Evolutionary conservation across 1,139 yeast species (phyloP).

Genomic region (Lodderomyces metapsilosis): DNA sequence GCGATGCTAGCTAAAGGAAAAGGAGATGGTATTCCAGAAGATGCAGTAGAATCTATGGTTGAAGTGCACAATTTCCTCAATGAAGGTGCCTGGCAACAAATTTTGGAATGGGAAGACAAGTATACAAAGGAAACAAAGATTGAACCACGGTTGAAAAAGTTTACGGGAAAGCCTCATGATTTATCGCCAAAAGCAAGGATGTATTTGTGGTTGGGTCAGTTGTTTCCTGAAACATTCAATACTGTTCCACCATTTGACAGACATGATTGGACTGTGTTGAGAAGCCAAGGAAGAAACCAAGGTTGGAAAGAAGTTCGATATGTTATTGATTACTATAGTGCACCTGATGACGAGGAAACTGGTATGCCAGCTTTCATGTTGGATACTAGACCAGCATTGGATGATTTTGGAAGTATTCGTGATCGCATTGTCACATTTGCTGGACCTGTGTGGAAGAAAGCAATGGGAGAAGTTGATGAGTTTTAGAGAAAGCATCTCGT

Average conservation of each 20-base stretch:
- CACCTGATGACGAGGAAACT: conserved; percentile 85
- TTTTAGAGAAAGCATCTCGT: not conserved
- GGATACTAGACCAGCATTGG: conserved; percentile 95
- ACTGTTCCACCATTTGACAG: conserved; percentile 92
- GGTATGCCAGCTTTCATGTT: conserved; percentile 89
- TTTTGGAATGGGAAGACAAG: conserved; percentile 80
- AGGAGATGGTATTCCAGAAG: conserved; percentile 83
- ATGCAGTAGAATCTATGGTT: conserved; percentile 96
- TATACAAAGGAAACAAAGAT: conserved; percentile 50
- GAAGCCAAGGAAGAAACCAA: conserved; percentile 51
- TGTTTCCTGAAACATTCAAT: conserved; percentile 73
- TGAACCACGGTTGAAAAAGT: conserved; percentile 76
- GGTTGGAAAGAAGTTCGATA: conserved; percentile 67
- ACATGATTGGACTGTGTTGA: conserved; percentile 96
- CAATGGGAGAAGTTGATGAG: conserved; percentile 41
- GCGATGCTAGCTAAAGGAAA: conserved; percentile 96
- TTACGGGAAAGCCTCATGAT: conserved; percentile 91
- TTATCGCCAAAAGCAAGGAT: conserved; percentile 83
- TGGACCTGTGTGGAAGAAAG: conserved; percentile 40
- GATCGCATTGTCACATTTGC: conserved; percentile 64
- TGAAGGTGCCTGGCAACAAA: conserved; percentile 98
- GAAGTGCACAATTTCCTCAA: conserved; percentile 93
- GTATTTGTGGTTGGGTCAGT: conserved; percentile 61
- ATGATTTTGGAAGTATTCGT: conserved; percentile 55
- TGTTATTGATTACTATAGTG: conserved; percentile 90